Base-by-base conservation (phyloP, 23 red algal genomes). In the Pyropia haitanensis region DNA sequence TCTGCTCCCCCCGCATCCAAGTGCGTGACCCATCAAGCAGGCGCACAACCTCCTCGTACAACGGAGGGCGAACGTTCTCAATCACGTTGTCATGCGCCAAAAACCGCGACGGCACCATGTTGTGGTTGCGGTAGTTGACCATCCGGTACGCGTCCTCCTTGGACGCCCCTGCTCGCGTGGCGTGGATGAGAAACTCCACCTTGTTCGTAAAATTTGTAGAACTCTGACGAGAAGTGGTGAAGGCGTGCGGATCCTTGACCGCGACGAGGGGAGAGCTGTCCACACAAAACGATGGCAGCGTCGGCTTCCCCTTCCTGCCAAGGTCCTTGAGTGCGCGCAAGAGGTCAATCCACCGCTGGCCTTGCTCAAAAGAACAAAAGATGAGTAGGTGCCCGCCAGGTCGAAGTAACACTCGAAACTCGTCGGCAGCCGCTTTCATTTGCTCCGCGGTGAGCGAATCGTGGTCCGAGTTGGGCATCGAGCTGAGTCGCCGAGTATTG, bases 1-100 rank as follows among this genome's bases (percentile, higher is more conserved):
- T 32, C 30, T 32, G 30, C 30, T 32, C 30, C 30, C 30, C 30
- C 30, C 30, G 30, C 30, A 32, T 32, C 30, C 30, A 32, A 32
- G 30, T 32, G 30, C 24, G 55, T 58, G 19, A 25, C 2, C 30
- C 30, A 32, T 32, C 30, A 32, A 32, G 30, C 30, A 20, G 18
- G 24, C 14, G 25, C 23, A 75, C 25, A 46, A 31, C 33, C 53
- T 75, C 54, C 0, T 26, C 70, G 20, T 54, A 2, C 44, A 21
- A 19, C 17, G 51, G 70, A n/a, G 31, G 19, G 9, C 31, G 20
- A 16, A 60, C 53, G 18, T 60, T 27, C 55, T 75, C 70, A 27
- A 75, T 75, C 18, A 75, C 70, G 26, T 75, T 61, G 31, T 46
- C 6, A 58, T 75, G 28, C n/a, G 55, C 70, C 53, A 58, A 58